A percentile compares a stretch with the other conserved stretches of the same genome.
Evolutionary conservation across 495 filamentous ascomycete genomes (phyloP).

Genomic region (Annulohypoxylon maeteangense): DNA sequence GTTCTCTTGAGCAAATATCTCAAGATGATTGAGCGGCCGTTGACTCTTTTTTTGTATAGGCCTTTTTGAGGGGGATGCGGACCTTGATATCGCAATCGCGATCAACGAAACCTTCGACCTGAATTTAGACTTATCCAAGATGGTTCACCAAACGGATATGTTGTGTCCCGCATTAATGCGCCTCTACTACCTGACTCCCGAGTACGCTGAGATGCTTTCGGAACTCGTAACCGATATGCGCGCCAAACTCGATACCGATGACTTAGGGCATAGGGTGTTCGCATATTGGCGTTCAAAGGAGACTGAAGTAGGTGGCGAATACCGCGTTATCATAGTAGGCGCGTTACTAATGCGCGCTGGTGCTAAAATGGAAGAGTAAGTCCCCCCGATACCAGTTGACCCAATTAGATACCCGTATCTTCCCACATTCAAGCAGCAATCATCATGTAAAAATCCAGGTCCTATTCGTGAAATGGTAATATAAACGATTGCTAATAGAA

Average conservation of each 20-base stretch:
- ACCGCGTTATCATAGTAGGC: conserved; percentile 28
- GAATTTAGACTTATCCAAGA: not conserved
- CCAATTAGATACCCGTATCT: not conserved
- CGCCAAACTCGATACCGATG: conserved; percentile 8
- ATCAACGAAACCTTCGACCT: not conserved
- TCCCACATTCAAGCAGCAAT: not conserved
- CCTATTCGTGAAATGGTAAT: not conserved
- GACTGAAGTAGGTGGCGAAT: conserved; percentile 2
- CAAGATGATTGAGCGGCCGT: not conserved
- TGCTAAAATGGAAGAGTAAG: conserved; percentile 31
- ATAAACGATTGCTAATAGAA: too few relatives aligned
- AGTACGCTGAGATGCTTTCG: not conserved
- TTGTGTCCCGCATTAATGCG: not conserved
- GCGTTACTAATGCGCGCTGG: conserved; percentile 35
- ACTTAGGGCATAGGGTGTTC: not conserved
- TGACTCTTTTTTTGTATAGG: not conserved
- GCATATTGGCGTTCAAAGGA: conserved; percentile 19
- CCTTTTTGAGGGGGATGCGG: conserved; percentile 18
- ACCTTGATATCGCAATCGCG: not conserved
- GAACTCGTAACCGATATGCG: not conserved
- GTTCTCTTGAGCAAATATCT: not conserved
- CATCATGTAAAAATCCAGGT: not conserved
- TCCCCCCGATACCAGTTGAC: not conserved
- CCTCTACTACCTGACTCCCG: not conserved
- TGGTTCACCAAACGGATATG: conserved; percentile 7